Evolutionary conservation across 2,329 filamentous ascomycete genomes (phyloP), one percentile per base, ranked within the genome.

Genomic region (Thelonectria rubi): DNA sequence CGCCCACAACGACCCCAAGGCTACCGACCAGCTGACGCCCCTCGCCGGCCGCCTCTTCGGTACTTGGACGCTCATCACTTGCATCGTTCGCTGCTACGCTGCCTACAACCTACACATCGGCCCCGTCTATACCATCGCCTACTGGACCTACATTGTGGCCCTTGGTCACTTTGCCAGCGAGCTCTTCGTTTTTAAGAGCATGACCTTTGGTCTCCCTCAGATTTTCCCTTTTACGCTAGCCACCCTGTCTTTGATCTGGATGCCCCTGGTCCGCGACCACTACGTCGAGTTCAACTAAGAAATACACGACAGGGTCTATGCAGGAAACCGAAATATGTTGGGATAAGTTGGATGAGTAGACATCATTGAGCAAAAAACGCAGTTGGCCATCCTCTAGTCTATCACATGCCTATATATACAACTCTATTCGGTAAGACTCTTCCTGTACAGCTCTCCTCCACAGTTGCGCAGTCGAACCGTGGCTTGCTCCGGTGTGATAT

Each of bases 401-500:
- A 47, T 47, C 57, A n/a, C 52, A 64, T 30, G 26, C 26, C 26
- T 30, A 66, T 50, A 65, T 59, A 55, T 57, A 62, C 46, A 50
- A n/a, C 46, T 60, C 47, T 55, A 45, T 60, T 68, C 65, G 61
- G 69, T 65, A 58, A 76, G 65, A 11, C 68, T 70, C n/a, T 90
- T 93, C 66, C 95, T 87, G 75, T 99, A 98, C 65, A 99, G 79
- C 74, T 92, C 87, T 15, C 93, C 93, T 3, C 88, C 91, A 65
- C 93, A 94, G 60, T 84, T 83, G 66, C 91, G 86, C 62, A 99
- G 80, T 51, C 88, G 88, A 24, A 87, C 88, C 14, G 95, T 91
- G 1, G 95, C 95, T 79, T 98, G 95, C 78, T 99, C 95, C 0
- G 95, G 94, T 0, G 95, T 99, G 72, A 99, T 98, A 75, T 99